Conservation (phyloP, 352 stramenopile genomes). For the Phytophthora sojae region DNA sequence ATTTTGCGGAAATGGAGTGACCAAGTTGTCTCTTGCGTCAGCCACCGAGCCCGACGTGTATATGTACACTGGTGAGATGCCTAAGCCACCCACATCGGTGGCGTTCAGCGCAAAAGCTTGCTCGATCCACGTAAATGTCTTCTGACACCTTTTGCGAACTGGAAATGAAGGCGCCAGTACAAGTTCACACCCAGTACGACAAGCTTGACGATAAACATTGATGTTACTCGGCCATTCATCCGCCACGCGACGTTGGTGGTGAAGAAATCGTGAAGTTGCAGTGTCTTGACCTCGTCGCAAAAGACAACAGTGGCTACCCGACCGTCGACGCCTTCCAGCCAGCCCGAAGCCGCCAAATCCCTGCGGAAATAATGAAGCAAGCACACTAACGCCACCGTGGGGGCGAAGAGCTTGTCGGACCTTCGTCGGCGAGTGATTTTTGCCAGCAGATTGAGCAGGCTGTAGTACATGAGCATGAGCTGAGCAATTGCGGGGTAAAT, state of each 20-base stretch:
- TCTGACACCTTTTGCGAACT: not conserved
- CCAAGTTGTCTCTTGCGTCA: too few species aligned
- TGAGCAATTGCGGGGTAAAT: slow-evolving; percentile 31
- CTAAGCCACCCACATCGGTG: not conserved
- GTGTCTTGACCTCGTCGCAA: slow-evolving; percentile 9
- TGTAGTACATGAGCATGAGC: slow-evolving; percentile 37
- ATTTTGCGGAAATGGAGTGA: too few species aligned
- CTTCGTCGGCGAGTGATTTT: slow-evolving; percentile 40
- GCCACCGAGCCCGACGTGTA: too few species aligned
- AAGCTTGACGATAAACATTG: slow-evolving; percentile 41
- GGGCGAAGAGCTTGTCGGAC: slow-evolving; percentile 38
- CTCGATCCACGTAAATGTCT: slow-evolving; percentile 19
- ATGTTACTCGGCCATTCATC: slow-evolving; percentile 31
- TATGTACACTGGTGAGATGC: too few species aligned
- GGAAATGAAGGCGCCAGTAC: slow-evolving; percentile 21
- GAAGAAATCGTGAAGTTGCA: slow-evolving; percentile 35
- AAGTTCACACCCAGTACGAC: slow-evolving; percentile 37
- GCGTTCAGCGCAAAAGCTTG: slow-evolving; percentile 20
- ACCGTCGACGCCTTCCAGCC: slow-evolving; percentile 14
- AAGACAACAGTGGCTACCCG: slow-evolving; percentile 24
- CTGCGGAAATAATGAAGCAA: slow-evolving; percentile 28
- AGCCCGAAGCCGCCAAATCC: slow-evolving; percentile 6
- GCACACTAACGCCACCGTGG: slow-evolving; percentile 28
- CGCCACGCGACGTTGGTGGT: slow-evolving; percentile 25
- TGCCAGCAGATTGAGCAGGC: slow-evolving; percentile 40